Percentiles rank a stretch among this genome's conserved stretches.
Evolutionary conservation across 75 land plant species (phyloP).

Genomic region (Adiantum capillusveneris): DNA sequence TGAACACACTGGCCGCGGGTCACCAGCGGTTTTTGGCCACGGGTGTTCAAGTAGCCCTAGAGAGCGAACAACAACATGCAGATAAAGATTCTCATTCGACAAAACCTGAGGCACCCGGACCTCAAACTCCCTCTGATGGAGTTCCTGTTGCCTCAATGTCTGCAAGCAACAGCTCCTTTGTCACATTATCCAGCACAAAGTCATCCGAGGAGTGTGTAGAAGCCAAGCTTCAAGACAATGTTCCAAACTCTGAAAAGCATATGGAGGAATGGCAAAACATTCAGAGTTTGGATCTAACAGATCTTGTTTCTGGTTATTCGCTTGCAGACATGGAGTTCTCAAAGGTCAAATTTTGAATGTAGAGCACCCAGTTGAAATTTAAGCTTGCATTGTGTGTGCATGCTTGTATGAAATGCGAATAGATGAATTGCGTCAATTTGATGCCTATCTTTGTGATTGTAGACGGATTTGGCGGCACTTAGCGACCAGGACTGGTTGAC

Average conservation of each 20-base stretch:
- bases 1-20: conserved; percentile 39
- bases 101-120: not conserved
- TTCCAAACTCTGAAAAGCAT: no score
- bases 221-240: no score
- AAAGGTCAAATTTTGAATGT: no score
- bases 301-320: no score
- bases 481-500: conserved; percentile 66
- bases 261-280: no score
- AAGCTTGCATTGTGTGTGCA: not conserved
- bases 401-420: not conserved
- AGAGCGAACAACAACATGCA: conserved; percentile 5
- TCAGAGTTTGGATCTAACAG: no score
- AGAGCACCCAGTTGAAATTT: no score
- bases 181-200: not conserved
- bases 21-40: conserved; percentile 69
- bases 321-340: no score
- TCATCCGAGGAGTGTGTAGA: no score
- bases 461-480: conserved; percentile 14
- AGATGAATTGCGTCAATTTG: not conserved
- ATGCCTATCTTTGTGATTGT: not conserved
- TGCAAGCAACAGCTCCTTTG: not conserved
- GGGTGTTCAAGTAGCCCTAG: conserved; percentile 56
- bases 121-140: not conserved
- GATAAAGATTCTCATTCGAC: not conserved
- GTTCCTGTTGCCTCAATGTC: not conserved